Base-by-base conservation (phyloP, 352 stramenopile genomes). In the Phytopythium aichiense region DNA sequence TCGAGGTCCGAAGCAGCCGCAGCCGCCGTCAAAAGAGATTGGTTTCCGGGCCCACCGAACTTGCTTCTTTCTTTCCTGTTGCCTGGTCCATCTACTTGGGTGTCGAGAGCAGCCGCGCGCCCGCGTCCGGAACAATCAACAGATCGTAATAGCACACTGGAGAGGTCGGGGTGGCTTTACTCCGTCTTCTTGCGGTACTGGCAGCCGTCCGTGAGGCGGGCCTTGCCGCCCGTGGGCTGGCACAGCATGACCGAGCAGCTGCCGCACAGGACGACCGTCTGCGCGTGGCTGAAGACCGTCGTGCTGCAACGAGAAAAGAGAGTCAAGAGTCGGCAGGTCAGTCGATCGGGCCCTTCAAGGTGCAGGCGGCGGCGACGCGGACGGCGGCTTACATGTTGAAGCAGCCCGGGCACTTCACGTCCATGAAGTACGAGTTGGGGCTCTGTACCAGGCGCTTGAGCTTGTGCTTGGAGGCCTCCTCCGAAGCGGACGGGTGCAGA, bases 171-270 rank as follows among this genome's bases (percentile, higher is more conserved):
- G 23, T 4, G 52, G 50, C 72, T 71, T 98, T 99, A 98, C 79
- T 99, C 96, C 66, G 98, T 97, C 88, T 99, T 99, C 89, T 98
- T 99, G 87, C 97, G 91, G 95, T 99, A 99, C 72, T 97, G 97
- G 93, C 97, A 99, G 87, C 97, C 97, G 79, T 99, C 97, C 53
- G 97, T 99, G 38, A 99, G 90, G 72, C 94, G 88, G 65, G 96
- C 96, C 81, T 98, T 99, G 69, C 97, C 97, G 61, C 97, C 97
- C 54, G 97, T 99, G 52, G 97, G 97, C 86, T 99, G 93, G 92
- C 97, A 99, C 60, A 99, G 88, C 84, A 99, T 98, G 61, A 98
- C 95, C 67, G 97, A 98, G 90, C 97, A 99, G 68, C 71, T 87
- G 66, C 92, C 94, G 75, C 97, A 99, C 48, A 99, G 76, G 58